Percentiles rank a stretch among this genome's conserved stretches.
These are phyloP conservation scores for Tillandsia fasciculata DNA, from an alignment of 176 grass and related monocot genomes.

Conservation along the genomic window DNA sequence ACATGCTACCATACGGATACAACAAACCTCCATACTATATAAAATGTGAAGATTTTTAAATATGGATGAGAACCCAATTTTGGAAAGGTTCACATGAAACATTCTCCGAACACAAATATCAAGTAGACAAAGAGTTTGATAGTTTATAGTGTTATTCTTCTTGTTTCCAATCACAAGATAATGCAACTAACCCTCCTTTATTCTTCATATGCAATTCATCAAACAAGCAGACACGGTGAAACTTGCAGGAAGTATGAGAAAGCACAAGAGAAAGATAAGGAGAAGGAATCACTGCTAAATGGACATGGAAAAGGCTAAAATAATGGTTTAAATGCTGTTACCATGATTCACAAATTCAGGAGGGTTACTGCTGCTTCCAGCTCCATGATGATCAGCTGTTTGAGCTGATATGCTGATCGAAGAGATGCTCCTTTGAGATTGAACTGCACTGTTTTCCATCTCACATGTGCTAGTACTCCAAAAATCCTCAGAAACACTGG, in stretches of 20 bases:
- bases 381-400: slow-evolving; percentile 31
- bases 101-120: neutral
- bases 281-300: neutral
- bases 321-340: slow-evolving; percentile 3
- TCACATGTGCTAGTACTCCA: slow-evolving; percentile 69
- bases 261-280: neutral
- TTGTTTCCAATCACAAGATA: no score
- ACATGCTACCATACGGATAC: no score
- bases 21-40: no score
- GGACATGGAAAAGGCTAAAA: neutral
- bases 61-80: no score
- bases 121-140: neutral
- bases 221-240: neutral
- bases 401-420: slow-evolving; percentile 60
- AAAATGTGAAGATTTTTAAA: no score
- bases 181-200: neutral
- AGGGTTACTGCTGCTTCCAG: slow-evolving; percentile 54
- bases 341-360: slow-evolving; percentile 78
- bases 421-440: slow-evolving; percentile 88
- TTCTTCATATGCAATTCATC: neutral
- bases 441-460: slow-evolving; percentile 64
- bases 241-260: neutral
- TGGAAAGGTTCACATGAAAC: no score
- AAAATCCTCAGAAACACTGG: slow-evolving; percentile 55
- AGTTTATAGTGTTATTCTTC: neutral